A percentile compares a stretch with the other conserved stretches of the same genome.
Conservation (phyloP, 2,329 filamentous ascomycete species). For the Chaetothyriales sp. region DNA sequence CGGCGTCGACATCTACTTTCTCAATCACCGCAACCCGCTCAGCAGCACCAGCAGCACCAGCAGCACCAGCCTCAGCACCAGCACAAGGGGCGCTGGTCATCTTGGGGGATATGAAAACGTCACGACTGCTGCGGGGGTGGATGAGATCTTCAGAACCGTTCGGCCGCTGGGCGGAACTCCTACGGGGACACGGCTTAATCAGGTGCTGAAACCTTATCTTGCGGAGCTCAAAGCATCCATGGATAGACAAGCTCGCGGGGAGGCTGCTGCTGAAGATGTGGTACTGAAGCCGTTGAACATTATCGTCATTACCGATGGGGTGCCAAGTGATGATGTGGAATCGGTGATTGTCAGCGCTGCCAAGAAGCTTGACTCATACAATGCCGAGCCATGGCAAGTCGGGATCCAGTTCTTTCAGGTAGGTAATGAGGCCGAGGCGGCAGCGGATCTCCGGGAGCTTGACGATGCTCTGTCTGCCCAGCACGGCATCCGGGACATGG, state of each 20-base stretch:
- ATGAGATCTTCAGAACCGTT: constrained; percentile 56
- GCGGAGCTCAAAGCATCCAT: constrained; percentile 35
- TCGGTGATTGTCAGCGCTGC: constrained; percentile 54
- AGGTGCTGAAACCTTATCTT: constrained; percentile 64
- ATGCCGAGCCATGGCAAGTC: constrained; percentile 66
- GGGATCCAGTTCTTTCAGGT: constrained; percentile 96
- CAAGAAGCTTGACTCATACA: constrained; percentile 52
- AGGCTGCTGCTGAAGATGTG: constrained; percentile 16
- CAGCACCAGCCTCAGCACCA: constrained; percentile 26
- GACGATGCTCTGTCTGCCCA: constrained; percentile 56
- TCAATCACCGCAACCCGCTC: constrained; percentile 51
- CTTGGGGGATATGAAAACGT: constrained; percentile 52
- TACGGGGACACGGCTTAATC: constrained; percentile 56
- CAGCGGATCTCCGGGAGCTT: constrained; percentile 51
- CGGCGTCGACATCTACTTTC: constrained; percentile 82
- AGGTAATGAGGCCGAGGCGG: constrained; percentile 55
- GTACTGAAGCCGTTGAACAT: constrained; percentile 69
- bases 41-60: constrained; percentile 24
- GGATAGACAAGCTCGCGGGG: constrained; percentile 28
- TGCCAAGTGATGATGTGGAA: constrained; percentile 65
- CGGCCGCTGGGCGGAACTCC: constrained; percentile 55
- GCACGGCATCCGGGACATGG: constrained; percentile 65
- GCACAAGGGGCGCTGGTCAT: constrained; percentile 21
- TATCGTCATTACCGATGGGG: constrained; percentile 86
- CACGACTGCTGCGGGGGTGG: constrained; percentile 42